Evolutionary conservation across 78 protist genomes (phyloP).

Genomic region (Dictyostelium intermedium): DNA sequence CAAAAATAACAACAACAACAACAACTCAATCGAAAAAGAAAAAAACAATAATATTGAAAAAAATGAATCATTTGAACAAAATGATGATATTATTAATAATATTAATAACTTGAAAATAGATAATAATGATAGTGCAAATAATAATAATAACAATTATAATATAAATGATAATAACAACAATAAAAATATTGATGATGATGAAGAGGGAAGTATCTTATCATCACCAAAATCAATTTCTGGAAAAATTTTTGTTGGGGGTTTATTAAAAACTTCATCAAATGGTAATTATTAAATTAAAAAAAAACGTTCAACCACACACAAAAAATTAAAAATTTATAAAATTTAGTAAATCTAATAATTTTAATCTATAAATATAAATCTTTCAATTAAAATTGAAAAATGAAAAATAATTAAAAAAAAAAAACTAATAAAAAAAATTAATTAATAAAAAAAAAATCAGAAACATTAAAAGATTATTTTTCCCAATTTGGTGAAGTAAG

Average conservation of each 20-base stretch:
- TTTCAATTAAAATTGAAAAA: background rate
- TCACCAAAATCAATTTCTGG: slow-evolving; percentile 25
- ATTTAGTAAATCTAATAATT: background rate
- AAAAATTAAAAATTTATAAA: too few relatives aligned
- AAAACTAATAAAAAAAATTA: background rate
- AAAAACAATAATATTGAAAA: background rate
- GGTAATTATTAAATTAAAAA: slow-evolving; percentile 9
- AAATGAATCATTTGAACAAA: background rate
- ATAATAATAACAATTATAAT: background rate
- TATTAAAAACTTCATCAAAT: slow-evolving; percentile 55
- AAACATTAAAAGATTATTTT: slow-evolving; percentile 56
- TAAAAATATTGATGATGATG: background rate
- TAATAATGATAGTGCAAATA: background rate
- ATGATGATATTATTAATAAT: background rate
- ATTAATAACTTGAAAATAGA: background rate
- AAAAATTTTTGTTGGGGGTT: slow-evolving; percentile 69
- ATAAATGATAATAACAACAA: background rate
- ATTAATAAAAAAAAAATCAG: background rate
- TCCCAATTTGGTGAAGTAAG: slow-evolving; percentile 26
- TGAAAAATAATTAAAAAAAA: too few relatives aligned
- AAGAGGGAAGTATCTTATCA: background rate
- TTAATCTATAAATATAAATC: background rate
- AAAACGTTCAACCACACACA: background rate
- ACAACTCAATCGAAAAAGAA: background rate
- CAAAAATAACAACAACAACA: background rate